A percentile compares a stretch with the other conserved stretches of the same genome.
phyloP scores from a whole-genome alignment of 805 yeast genomes.

The Lipomyces yamadae region DNA sequence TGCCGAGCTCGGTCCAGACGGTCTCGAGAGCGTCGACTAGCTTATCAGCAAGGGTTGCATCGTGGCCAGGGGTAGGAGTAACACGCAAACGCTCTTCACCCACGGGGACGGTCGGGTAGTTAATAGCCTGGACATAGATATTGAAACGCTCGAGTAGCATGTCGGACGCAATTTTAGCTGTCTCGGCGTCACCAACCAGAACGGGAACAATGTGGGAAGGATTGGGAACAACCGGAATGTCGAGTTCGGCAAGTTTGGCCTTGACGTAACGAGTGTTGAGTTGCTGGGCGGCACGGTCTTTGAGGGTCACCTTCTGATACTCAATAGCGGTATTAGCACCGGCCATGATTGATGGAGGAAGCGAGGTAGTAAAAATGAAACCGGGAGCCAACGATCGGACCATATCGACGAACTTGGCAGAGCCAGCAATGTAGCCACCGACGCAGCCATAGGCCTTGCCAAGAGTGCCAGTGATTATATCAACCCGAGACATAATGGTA shows the following conservation, averaged over 20 bases:
- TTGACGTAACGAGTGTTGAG: conserved; percentile 84
- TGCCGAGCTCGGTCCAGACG: conserved; percentile 73
- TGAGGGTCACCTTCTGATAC: conserved; percentile 75
- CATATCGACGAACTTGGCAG: conserved; percentile 85
- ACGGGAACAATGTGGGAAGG: conserved; percentile 98
- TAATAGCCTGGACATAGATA: conserved; percentile 97
- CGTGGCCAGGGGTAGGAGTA: conserved; percentile 99
- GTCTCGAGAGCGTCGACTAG: conserved; percentile 79
- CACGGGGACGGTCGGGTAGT: conserved; percentile 95
- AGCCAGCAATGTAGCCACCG: conserved; percentile 97
- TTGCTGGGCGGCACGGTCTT: conserved; percentile 84
- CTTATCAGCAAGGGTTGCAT: conserved; percentile 71
- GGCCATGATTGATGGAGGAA: conserved; percentile 98
- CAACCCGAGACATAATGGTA: conserved; percentile 86
- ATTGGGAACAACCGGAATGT: conserved; percentile 95
- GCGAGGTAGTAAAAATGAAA: conserved; percentile 92
- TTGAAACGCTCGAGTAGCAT: conserved; percentile 78
- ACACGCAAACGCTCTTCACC: conserved; percentile 96
- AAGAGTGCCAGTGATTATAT: conserved; percentile 95
- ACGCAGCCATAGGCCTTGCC: conserved; percentile 97
- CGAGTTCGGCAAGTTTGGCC: conserved; percentile 64
- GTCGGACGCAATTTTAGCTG: conserved; percentile 91
- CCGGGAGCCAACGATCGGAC: conserved; percentile 96
- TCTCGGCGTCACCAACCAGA: conserved; percentile 89
- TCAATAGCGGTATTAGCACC: conserved; percentile 89